phyloP scores from a whole-genome alignment of 2,329 filamentous ascomycete species.

The Monosporascus sp. region DNA sequence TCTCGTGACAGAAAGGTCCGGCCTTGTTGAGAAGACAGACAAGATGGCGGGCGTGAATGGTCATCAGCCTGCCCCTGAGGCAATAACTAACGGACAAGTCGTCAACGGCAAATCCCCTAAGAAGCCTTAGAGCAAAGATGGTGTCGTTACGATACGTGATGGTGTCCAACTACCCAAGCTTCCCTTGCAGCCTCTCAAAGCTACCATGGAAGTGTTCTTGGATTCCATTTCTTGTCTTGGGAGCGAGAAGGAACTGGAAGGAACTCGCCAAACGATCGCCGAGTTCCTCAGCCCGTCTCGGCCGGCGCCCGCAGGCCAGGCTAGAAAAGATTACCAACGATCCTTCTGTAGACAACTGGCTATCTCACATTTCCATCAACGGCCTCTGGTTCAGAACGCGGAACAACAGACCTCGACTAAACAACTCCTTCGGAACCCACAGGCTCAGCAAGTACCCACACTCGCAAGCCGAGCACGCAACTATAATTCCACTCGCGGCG shows the following conservation, averaged over 20 bases:
- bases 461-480: slow-evolving; percentile 6
- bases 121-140: no score
- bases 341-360: not conserved
- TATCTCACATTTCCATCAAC: not conserved
- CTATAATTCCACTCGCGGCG: slow-evolving; percentile 1
- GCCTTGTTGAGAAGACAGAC: no score
- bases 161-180: not conserved
- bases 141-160: no score
- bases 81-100: no score
- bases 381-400: not conserved
- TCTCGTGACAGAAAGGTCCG: no score
- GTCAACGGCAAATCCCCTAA: no score
- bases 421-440: not conserved
- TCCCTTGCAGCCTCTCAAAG: not conserved
- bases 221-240: not conserved
- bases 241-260: not conserved
- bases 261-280: not conserved
- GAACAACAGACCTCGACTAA: not conserved
- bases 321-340: not conserved
- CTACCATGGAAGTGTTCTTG: not conserved
- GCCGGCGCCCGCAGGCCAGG: not conserved
- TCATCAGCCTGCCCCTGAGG: no score
- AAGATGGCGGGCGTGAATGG: no score
- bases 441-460: not conserved
- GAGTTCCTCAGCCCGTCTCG: not conserved